These are phyloP conservation scores for Russula olivacea DNA, from an alignment of 768 basidiomycete genomes.

Conservation along the genomic window DNA sequence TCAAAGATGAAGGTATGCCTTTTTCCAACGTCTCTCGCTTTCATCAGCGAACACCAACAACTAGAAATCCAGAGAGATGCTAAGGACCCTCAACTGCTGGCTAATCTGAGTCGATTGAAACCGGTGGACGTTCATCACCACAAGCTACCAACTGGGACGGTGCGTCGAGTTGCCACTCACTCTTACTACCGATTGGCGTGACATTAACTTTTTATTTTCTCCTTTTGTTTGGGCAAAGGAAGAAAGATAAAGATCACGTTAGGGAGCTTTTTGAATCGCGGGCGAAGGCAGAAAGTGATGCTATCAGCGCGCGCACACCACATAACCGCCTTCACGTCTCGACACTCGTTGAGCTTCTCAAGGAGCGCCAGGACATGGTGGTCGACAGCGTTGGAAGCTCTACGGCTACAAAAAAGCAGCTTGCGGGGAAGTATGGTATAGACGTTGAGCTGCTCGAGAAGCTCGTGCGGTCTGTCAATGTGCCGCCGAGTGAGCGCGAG, in stretches of 20 bases:
- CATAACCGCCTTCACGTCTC: slow-evolving; percentile 52
- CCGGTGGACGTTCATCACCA: slow-evolving; percentile 66
- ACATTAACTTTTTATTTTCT: neutral
- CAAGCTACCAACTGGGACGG: slow-evolving; percentile 46
- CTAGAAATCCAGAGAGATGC: slow-evolving; percentile 40
- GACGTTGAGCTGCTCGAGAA: slow-evolving; percentile 47
- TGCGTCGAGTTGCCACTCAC: slow-evolving; percentile 29
- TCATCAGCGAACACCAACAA: neutral
- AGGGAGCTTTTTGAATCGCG: slow-evolving; percentile 50
- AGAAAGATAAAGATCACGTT: slow-evolving; percentile 25
- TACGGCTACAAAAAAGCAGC: slow-evolving; percentile 24
- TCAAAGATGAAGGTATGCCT: slow-evolving; percentile 17
- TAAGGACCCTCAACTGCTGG: slow-evolving; percentile 65
- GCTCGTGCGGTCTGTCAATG: slow-evolving; percentile 53
- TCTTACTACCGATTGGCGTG: neutral
- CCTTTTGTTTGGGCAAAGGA: slow-evolving; percentile 28
- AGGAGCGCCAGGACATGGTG: slow-evolving; percentile 45
- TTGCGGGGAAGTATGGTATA: slow-evolving; percentile 51
- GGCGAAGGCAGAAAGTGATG: slow-evolving; percentile 50
- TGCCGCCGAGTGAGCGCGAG: slow-evolving; percentile 50
- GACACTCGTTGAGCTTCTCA: slow-evolving; percentile 51
- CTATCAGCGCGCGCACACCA: slow-evolving; percentile 36
- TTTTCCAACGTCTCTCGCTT: no score
- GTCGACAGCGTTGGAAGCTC: neutral
- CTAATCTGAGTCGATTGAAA: slow-evolving; percentile 58